A percentile compares a stretch with the other conserved stretches of the same genome.
Evolutionary conservation across 2,329 filamentous ascomycete genomes (phyloP).

Genomic region (Pseudogymnoascus sp.): DNA sequence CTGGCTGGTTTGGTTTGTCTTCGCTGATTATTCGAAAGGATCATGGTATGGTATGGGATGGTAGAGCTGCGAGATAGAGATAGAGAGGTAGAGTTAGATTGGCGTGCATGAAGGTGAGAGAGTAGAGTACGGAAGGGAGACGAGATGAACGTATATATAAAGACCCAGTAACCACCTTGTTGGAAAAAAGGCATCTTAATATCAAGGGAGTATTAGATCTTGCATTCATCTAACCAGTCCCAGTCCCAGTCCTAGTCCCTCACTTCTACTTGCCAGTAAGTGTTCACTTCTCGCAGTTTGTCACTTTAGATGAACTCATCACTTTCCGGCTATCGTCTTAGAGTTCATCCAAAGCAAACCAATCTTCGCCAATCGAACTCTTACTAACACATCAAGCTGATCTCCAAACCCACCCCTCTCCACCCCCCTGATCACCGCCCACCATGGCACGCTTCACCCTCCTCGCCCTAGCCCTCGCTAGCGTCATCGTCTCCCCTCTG

Average conservation of each 20-base stretch:
- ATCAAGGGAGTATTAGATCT: background rate
- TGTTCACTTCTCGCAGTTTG: background rate
- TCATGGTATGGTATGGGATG: background rate
- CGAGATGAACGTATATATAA: background rate
- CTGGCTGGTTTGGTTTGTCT: background rate
- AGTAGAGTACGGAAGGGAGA: background rate
- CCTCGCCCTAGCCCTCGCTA: constrained; percentile 16
- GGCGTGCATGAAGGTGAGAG: background rate
- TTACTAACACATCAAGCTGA: too few species aligned
- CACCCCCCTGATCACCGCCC: background rate
- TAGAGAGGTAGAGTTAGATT: background rate
- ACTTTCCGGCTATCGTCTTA: background rate
- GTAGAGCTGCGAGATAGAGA: background rate
- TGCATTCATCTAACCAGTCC: background rate
- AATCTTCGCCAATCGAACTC: background rate
- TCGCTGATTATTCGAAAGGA: background rate
- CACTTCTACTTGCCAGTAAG: constrained; percentile 3
- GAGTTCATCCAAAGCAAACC: background rate
- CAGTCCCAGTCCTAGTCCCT: background rate
- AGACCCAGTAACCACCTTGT: background rate
- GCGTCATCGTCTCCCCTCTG: constrained; percentile 8
- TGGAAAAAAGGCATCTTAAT: background rate
- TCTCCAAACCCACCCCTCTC: background rate
- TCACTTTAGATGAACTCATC: background rate
- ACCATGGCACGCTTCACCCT: constrained; percentile 16